phyloP scores from a whole-genome alignment of 257 asterid genomes.

The Penstemon barbatus region DNA sequence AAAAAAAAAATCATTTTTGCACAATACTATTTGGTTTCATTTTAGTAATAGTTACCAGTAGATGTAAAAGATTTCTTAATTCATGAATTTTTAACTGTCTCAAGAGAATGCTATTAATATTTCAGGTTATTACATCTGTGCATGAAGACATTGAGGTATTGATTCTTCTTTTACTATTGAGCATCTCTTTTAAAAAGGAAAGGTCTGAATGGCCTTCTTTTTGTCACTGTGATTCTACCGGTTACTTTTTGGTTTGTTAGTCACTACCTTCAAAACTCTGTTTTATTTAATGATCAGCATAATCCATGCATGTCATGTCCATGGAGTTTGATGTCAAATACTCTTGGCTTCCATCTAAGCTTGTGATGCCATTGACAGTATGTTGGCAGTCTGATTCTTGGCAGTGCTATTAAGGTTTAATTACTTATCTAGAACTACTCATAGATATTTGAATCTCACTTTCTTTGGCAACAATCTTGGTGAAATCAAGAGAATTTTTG shows the following conservation, averaged over 20 bases:
- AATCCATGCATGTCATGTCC: slow-evolving; percentile 6
- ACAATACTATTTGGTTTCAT: not conserved
- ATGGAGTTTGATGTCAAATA: slow-evolving; percentile 6
- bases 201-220: not conserved
- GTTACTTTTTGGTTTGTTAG: slow-evolving; percentile 6
- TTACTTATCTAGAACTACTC: too few relatives aligned
- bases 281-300: not conserved
- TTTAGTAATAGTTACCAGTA: not conserved
- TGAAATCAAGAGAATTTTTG: too few relatives aligned
- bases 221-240: slow-evolving; percentile 1
- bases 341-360: slow-evolving; percentile 18
- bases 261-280: not conserved
- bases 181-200: not conserved
- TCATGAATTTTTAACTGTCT: slow-evolving; percentile 21
- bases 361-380: not conserved
- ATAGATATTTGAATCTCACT: too few relatives aligned
- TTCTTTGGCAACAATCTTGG: too few relatives aligned
- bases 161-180: slow-evolving; percentile 5
- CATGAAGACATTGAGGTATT: slow-evolving; percentile 65
- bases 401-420: too few relatives aligned
- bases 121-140: slow-evolving; percentile 61
- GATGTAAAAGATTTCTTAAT: slow-evolving; percentile 1
- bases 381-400: not conserved
- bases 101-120: slow-evolving; percentile 7
- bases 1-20: not conserved